Conservation (phyloP, 441 rosid genomes). For the Erodium texanum region DNA sequence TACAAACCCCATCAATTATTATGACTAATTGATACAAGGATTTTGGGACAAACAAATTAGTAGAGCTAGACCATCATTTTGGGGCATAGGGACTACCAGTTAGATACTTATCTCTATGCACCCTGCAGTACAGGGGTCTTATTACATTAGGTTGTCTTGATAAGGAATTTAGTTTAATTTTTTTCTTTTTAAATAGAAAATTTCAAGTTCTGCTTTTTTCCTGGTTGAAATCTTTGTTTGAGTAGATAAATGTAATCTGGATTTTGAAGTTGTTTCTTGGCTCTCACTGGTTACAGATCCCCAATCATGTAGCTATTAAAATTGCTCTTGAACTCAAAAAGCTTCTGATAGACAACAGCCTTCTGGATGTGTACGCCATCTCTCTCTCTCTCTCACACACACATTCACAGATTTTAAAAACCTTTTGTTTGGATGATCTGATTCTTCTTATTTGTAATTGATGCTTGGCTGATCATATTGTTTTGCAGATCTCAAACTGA, state of each 20-base stretch:
- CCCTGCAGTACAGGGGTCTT: no score
- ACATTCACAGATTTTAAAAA: neutral
- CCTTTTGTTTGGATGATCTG: neutral
- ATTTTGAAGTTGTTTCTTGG: constrained; percentile 1
- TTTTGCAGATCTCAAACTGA: constrained; percentile 80
- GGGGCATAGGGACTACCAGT: no score
- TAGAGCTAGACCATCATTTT: no score
- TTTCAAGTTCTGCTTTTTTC: neutral
- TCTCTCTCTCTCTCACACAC: neutral
- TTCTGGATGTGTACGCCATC: constrained; percentile 77
- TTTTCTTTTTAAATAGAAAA: no score
- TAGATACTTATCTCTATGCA: no score
- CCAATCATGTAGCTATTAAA: constrained; percentile 92
- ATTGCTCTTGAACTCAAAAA: constrained; percentile 95
- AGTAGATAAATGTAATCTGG: no score
- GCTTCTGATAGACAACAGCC: constrained; percentile 94
- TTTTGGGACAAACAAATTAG: no score
- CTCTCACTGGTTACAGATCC: constrained; percentile 49
- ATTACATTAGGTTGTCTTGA: no score
- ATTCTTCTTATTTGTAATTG: constrained; percentile 1
- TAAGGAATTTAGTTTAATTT: no score
- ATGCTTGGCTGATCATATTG: constrained; percentile 8
- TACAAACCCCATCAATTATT: no score
- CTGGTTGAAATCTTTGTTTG: no score
- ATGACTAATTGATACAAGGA: no score